These are phyloP conservation scores for Lepiota subincarnata DNA, from an alignment of 768 basidiomycete species.

Conservation along the genomic window DNA sequence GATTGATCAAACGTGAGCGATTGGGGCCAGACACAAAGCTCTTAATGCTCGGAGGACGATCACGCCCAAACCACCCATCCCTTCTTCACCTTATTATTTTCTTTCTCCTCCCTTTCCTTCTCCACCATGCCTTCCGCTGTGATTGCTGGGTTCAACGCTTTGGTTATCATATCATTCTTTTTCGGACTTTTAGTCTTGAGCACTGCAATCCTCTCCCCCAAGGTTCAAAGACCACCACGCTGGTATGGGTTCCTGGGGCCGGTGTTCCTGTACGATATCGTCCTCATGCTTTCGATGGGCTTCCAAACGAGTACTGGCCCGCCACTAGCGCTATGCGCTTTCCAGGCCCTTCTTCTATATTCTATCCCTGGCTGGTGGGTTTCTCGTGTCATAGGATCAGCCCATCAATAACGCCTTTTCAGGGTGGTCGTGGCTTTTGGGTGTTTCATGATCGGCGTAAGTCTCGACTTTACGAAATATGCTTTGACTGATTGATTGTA, in stretches of 20 bases:
- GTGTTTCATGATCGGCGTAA: constrained; percentile 4
- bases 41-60: too few species aligned
- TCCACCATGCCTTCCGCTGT: neutral
- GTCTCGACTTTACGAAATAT: neutral
- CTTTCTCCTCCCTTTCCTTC: neutral
- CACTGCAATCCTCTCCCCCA: constrained; percentile 1
- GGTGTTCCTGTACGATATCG: neutral
- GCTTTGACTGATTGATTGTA: neutral
- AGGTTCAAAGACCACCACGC: neutral
- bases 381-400: neutral
- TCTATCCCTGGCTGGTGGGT: constrained; percentile 11
- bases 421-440: constrained; percentile 8
- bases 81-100: neutral
- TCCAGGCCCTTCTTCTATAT: constrained; percentile 8
- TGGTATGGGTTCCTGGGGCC: constrained; percentile 9
- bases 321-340: neutral
- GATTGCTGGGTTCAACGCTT: constrained; percentile 3
- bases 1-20: too few species aligned
- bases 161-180: constrained; percentile 7
- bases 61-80: neutral
- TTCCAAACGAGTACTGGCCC: constrained; percentile 3
- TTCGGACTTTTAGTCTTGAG: constrained; percentile 11
- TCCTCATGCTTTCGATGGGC: constrained; percentile 3
- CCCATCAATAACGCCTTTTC: neutral
- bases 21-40: too few species aligned